phyloP scores from a whole-genome alignment of 352 stramenopile species.

The Pythium myriotylum region DNA sequence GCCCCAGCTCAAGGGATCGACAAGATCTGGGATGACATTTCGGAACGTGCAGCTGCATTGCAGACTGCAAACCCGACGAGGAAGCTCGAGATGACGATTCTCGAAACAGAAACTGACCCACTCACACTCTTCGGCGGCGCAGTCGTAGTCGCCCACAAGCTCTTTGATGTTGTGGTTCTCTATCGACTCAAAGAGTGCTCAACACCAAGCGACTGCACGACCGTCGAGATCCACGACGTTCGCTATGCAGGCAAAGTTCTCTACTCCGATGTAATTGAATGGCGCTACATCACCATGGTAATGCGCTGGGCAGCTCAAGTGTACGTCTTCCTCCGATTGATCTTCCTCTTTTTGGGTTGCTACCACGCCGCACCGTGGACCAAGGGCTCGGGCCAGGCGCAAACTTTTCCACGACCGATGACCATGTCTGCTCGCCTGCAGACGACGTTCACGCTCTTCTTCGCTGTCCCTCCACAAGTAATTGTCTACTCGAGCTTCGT shows the following conservation, averaged over 20 bases:
- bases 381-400: background rate
- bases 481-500: conserved; percentile 33
- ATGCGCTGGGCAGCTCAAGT: conserved; percentile 24
- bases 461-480: conserved; percentile 27
- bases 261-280: conserved; percentile 33
- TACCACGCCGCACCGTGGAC: conserved; percentile 23
- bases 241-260: conserved; percentile 28
- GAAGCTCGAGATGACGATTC: conserved; percentile 31
- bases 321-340: conserved; percentile 28
- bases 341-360: conserved; percentile 22
- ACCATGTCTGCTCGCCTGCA: background rate
- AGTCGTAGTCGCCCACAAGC: conserved; percentile 30
- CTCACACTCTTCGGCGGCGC: conserved; percentile 30
- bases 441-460: conserved; percentile 28
- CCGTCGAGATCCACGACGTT: conserved; percentile 23
- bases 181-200: conserved; percentile 19
- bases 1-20: conserved; percentile 18
- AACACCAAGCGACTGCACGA: conserved; percentile 3
- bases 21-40: conserved; percentile 36
- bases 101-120: conserved; percentile 33
- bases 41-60: conserved; percentile 19
- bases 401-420: too few relatives aligned
- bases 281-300: conserved; percentile 28
- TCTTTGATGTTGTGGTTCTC: conserved; percentile 28
- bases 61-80: conserved; percentile 18